A percentile compares a stretch with the other conserved stretches of the same genome.
Conservation (phyloP, 768 basidiomycete species). For the Amanita fuliginea region DNA sequence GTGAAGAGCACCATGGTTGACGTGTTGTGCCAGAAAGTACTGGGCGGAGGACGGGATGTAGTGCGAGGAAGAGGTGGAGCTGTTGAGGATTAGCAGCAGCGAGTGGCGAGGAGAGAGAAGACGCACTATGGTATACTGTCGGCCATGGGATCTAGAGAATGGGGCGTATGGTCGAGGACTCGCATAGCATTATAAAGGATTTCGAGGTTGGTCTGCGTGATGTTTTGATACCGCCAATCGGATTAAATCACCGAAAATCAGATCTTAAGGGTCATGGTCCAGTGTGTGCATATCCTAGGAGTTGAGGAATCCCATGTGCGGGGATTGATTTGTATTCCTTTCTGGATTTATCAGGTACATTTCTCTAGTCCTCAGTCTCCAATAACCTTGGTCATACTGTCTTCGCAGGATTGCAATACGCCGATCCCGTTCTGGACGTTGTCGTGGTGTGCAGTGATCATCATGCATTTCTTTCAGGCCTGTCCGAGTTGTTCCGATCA, state of each 20-base stretch:
- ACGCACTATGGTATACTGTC: conserved; percentile 48
- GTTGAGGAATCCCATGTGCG: conserved; percentile 27
- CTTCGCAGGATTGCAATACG: background rate
- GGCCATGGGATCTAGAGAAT: conserved; percentile 34
- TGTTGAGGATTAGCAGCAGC: conserved; percentile 12
- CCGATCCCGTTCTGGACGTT: conserved; percentile 1
- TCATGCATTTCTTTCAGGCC: too few species aligned
- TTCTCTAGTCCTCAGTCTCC: conserved; percentile 15
- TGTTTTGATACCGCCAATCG: conserved; percentile 30
- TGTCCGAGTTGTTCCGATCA: conserved; percentile 29
- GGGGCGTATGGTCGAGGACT: conserved; percentile 25
- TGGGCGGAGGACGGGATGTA: conserved; percentile 27
- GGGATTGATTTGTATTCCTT: conserved; percentile 33
- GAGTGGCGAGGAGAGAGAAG: conserved; percentile 5
- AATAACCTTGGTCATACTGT: background rate
- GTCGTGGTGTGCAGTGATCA: background rate
- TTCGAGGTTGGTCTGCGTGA: conserved; percentile 20
- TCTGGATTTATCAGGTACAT: conserved; percentile 27
- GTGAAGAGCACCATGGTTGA: conserved; percentile 29
- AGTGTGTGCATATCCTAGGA: conserved; percentile 39
- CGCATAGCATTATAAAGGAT: conserved; percentile 43
- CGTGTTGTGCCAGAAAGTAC: conserved; percentile 28
- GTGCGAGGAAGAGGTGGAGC: conserved; percentile 23
- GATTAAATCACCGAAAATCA: conserved; percentile 52
- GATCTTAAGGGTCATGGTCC: conserved; percentile 57